Evolutionary conservation across 495 filamentous ascomycete genomes (phyloP).

Genomic region (Podospora australis): DNA sequence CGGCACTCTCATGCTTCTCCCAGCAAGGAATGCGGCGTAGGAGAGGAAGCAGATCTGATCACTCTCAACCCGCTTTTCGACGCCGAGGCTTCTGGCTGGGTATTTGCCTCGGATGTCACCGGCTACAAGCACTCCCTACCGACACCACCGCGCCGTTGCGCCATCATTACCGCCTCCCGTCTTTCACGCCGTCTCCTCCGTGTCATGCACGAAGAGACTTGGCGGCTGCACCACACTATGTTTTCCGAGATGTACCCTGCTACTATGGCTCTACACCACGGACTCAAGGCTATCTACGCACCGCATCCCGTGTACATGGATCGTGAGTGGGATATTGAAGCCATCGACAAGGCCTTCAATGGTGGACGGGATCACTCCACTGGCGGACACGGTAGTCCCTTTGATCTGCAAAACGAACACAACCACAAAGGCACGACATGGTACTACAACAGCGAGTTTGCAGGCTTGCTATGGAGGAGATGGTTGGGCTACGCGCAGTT

Average conservation of each 20-base stretch:
- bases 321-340: conserved; percentile 64
- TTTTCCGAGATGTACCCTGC: conserved; percentile 95
- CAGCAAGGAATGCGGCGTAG: conserved; percentile 68
- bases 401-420: conserved; percentile 78
- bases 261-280: conserved; percentile 79
- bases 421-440: conserved; percentile 84
- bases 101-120: conserved; percentile 75
- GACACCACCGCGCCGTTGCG: conserved; percentile 70
- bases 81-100: conserved; percentile 78
- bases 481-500: conserved; percentile 79
- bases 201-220: conserved; percentile 87
- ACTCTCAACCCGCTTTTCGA: conserved; percentile 94
- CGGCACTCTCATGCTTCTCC: too few relatives aligned
- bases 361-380: conserved; percentile 71
- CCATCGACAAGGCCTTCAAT: conserved; percentile 79
- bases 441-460: conserved; percentile 91
- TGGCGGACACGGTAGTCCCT: conserved; percentile 58
- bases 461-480: conserved; percentile 73
- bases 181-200: conserved; percentile 72
- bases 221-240: conserved; percentile 71
- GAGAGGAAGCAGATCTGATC: conserved; percentile 89
- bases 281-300: conserved; percentile 88
- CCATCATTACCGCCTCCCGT: conserved; percentile 78
- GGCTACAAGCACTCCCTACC: conserved; percentile 64
- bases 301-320: conserved; percentile 90